These are phyloP conservation scores for Pichia cabralensis DNA, from an alignment of 805 yeast species.

Conservation along the genomic window DNA sequence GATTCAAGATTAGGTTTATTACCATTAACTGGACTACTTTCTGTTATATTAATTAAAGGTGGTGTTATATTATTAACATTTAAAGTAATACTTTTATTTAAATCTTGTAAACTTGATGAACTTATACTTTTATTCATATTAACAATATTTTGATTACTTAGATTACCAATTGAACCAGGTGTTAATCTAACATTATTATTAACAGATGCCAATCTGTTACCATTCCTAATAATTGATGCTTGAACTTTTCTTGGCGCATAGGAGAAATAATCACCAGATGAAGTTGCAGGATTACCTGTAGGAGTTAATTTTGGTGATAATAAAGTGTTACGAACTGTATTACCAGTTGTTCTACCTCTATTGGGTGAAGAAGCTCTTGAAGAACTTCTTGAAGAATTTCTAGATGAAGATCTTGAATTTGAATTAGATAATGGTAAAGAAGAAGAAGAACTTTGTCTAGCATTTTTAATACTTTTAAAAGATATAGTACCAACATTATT, in stretches of 20 bases:
- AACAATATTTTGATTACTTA: too few relatives aligned
- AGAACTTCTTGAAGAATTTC: slow-evolving; percentile 7
- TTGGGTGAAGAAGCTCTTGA: slow-evolving; percentile 11
- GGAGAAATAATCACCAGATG: slow-evolving; percentile 10
- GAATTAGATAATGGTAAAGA: slow-evolving; percentile 1
- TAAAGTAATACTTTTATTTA: too few relatives aligned
- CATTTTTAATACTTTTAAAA: slow-evolving; percentile 4
- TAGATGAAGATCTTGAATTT: slow-evolving; percentile 1
- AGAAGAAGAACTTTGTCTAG: slow-evolving; percentile 1
- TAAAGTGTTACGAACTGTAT: not conserved
- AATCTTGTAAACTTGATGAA: slow-evolving; percentile 1
- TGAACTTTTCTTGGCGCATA: slow-evolving; percentile 10
- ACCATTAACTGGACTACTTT: slow-evolving; percentile 24
- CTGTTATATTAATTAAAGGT: slow-evolving; percentile 5
- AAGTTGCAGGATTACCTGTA: slow-evolving; percentile 1
- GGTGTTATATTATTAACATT: slow-evolving; percentile 3
- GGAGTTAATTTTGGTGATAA: slow-evolving; percentile 6
- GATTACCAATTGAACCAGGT: too few relatives aligned
- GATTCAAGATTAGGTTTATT: slow-evolving; percentile 1
- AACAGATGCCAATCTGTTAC: slow-evolving; percentile 8
- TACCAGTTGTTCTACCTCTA: not conserved
- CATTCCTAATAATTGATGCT: slow-evolving; percentile 9
- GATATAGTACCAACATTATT: slow-evolving; percentile 3
- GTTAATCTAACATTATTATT: slow-evolving; percentile 1
- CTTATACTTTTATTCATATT: not conserved